Evolutionary conservation across 345 rosid genomes (phyloP), one percentile per base, ranked within the genome.

Genomic region (Melaleuca alternifolia): DNA sequence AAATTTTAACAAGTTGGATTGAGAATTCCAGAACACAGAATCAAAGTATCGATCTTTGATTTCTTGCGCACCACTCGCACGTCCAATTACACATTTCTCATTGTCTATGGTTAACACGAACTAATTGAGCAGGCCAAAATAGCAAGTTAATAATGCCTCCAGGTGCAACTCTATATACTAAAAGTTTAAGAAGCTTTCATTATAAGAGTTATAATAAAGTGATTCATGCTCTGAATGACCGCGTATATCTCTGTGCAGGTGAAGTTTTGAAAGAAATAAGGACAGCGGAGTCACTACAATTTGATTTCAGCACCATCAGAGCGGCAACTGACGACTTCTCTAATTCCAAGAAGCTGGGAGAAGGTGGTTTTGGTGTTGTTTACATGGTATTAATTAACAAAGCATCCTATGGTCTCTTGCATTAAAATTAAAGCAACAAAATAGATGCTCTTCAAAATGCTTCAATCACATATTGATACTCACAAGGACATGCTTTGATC

Each of bases 311-410:
- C 12, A 84, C 85, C 21, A 56, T 90, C 53, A 71, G 77, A 83
- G 83, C 24, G 30, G 88, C 90, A 33, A 88, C 88, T 7, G 28
- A 77, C 9, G 44, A 88, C 84, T 90, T 90, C 28, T 87, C 90
- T 12, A 44, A 85, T 37, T 85, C 26, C 51, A 90, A 87, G 50
- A 90, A 85, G 88, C 90, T 90, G 2, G 88, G 91, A 33, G 79
- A 82, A 84, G 89, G 90, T 6, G 90, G 91, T 33, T 90, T 90
- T 52, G 90, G 90, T 50, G 83, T 12, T 5, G 91, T 87, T 21
- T 88, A 90, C 89, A 54, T 86, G 91, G 91, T 88, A n/a, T 15
- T 33, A 2, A 33, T 18, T 33, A 44, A 75, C 28, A 26, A 5
- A 30, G 89, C 90, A 83, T 86, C 87, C 2, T 61, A 81, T 46